Evolutionary conservation across 768 basidiomycete species (phyloP).

Genomic region (Calocera cornea): DNA sequence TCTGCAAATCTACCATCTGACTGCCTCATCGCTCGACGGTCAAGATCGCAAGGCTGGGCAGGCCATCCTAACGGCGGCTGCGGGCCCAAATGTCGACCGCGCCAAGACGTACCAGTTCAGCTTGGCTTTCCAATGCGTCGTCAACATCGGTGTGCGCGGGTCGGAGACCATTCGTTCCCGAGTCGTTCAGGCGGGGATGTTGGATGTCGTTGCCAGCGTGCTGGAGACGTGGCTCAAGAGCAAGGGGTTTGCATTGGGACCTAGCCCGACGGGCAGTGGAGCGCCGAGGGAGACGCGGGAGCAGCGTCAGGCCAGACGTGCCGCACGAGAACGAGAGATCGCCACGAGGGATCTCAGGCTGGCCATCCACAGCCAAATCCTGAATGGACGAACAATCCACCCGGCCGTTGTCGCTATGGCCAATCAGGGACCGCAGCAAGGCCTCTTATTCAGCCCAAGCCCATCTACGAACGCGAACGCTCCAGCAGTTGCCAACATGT

Average conservation of each 20-base stretch:
- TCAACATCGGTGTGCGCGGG: slow-evolving; percentile 95
- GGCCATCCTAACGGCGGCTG: neutral
- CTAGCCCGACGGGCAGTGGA: slow-evolving; percentile 62
- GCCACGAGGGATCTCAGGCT: neutral
- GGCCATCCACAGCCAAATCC: neutral
- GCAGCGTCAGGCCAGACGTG: slow-evolving; percentile 49
- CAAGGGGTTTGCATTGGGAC: slow-evolving; percentile 75
- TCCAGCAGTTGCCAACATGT: neutral
- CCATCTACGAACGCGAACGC: neutral
- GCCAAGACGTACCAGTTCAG: slow-evolving; percentile 80
- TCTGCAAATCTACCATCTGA: neutral
- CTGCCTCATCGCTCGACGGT: slow-evolving; percentile 14
- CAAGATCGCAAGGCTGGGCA: slow-evolving; percentile 15
- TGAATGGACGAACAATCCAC: neutral
- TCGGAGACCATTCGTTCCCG: slow-evolving; percentile 79
- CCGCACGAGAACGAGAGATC: slow-evolving; percentile 25
- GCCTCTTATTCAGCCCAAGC: neutral
- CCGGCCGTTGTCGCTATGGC: neutral
- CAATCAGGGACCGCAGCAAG: neutral
- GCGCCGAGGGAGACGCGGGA: slow-evolving; percentile 62
- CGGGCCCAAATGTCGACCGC: slow-evolving; percentile 44
- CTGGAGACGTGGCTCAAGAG: slow-evolving; percentile 85
- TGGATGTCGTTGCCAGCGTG: slow-evolving; percentile 87
- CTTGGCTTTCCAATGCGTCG: slow-evolving; percentile 90
- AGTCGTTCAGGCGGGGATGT: slow-evolving; percentile 86